phyloP scores from a whole-genome alignment of 2,329 filamentous ascomycete species.

The Hirsutella thompsonii region DNA sequence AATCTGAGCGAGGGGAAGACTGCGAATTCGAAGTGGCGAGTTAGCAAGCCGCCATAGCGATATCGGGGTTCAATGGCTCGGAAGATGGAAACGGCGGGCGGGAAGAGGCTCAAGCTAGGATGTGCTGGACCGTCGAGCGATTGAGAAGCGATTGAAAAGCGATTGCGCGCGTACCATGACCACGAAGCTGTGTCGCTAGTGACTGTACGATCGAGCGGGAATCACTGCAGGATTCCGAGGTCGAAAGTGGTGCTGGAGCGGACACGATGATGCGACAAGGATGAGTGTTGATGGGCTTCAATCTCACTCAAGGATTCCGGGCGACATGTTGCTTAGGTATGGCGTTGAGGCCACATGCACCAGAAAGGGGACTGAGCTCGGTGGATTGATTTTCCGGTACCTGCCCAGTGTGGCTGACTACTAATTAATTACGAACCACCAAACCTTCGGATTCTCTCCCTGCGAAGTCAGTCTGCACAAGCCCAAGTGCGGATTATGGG shows the following conservation, averaged over 20 bases:
- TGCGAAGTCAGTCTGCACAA: too few species aligned
- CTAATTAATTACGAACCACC: too few species aligned
- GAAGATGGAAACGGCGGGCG: not conserved
- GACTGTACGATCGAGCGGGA: slow-evolving; percentile 12
- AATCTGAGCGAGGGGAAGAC: slow-evolving; percentile 48
- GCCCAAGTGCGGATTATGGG: too few species aligned
- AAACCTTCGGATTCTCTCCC: too few species aligned
- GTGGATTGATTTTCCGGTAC: slow-evolving; percentile 20
- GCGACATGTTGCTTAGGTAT: slow-evolving; percentile 8
- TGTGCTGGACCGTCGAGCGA: not conserved
- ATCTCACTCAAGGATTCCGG: not conserved
- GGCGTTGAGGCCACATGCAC: slow-evolving; percentile 32
- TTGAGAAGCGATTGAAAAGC: not conserved
- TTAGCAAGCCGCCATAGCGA: not conserved
- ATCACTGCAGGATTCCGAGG: slow-evolving; percentile 21
- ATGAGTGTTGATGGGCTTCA: not conserved
- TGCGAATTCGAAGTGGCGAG: slow-evolving; percentile 11
- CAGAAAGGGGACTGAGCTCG: slow-evolving; percentile 17
- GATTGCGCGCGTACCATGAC: slow-evolving; percentile 19
- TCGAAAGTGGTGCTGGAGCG: slow-evolving; percentile 10
- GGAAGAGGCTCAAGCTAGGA: not conserved
- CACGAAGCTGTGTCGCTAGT: slow-evolving; percentile 6
- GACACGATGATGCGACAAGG: slow-evolving; percentile 7
- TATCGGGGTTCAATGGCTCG: too few species aligned
- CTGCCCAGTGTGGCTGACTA: not conserved